These are phyloP conservation scores for Filobasidium wieringae DNA, from an alignment of 768 basidiomycete species.

Conservation along the genomic window DNA sequence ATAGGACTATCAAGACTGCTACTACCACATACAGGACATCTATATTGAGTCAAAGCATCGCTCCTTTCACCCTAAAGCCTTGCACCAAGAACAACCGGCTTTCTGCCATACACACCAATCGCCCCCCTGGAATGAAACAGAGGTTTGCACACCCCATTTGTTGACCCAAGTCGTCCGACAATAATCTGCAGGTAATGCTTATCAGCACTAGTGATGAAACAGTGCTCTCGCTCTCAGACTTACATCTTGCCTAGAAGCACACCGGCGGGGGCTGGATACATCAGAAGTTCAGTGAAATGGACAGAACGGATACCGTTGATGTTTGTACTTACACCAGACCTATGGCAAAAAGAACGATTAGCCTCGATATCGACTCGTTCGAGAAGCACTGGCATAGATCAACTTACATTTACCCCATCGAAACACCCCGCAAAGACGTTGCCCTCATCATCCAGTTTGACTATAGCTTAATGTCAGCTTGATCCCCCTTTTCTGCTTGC, in stretches of 20 bases:
- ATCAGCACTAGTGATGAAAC: not conserved
- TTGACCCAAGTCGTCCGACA: constrained; percentile 12
- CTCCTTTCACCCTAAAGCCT: not conserved
- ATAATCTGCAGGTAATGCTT: not conserved
- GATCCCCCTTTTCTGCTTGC: not conserved
- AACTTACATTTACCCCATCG: constrained; percentile 23
- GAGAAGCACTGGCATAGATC: not conserved
- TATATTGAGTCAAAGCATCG: no score
- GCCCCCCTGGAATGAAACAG: constrained; percentile 22
- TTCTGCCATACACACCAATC: constrained; percentile 18
- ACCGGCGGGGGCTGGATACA: not conserved
- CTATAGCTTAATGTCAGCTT: not conserved
- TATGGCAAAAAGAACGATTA: not conserved
- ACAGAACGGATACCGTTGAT: no score
- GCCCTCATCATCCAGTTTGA: constrained; percentile 17
- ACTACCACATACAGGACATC: no score
- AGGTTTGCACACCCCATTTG: constrained; percentile 20
- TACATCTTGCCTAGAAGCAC: not conserved
- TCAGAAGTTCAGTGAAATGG: not conserved
- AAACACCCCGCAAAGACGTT: constrained; percentile 20
- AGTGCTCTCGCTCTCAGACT: not conserved
- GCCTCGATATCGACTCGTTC: not conserved
- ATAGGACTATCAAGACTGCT: no score
- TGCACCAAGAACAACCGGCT: constrained; percentile 16
- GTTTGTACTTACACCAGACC: not conserved